phyloP scores from a whole-genome alignment of 805 yeast species.

The Kazachstania bromeliacearum region DNA sequence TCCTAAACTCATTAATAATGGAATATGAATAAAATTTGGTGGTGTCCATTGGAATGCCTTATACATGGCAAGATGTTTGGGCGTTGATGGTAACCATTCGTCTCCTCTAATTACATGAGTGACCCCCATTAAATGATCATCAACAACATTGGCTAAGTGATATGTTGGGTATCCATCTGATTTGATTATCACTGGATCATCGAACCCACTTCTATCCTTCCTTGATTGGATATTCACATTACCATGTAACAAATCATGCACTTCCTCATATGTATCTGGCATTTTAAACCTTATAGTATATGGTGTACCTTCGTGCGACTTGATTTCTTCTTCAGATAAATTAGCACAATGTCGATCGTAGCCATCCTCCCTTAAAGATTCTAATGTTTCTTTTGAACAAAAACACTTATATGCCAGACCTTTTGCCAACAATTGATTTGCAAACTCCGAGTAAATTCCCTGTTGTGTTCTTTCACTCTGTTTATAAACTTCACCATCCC shows the following conservation, averaged over 20 bases:
- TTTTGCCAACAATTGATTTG: slow-evolving; percentile 42
- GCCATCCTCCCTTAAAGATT: slow-evolving; percentile 62
- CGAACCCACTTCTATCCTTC: slow-evolving; percentile 42
- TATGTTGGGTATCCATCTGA: slow-evolving; percentile 96
- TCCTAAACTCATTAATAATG: slow-evolving; percentile 62
- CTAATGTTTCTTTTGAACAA: slow-evolving; percentile 73
- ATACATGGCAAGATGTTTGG: slow-evolving; percentile 85
- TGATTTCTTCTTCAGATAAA: slow-evolving; percentile 31
- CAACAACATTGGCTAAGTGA: slow-evolving; percentile 92
- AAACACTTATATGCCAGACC: slow-evolving; percentile 82
- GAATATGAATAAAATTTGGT: slow-evolving; percentile 83
- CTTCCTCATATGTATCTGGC: slow-evolving; percentile 58
- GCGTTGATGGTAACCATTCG: slow-evolving; percentile 95
- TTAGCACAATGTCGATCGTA: slow-evolving; percentile 77
- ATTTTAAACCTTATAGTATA: slow-evolving; percentile 67
- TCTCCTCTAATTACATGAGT: slow-evolving; percentile 96
- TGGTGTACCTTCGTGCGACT: slow-evolving; percentile 22
- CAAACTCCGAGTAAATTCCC: slow-evolving; percentile 51
- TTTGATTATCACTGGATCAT: slow-evolving; percentile 81
- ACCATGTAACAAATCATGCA: slow-evolving; percentile 75
- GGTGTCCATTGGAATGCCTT: slow-evolving; percentile 76
- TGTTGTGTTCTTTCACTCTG: slow-evolving; percentile 65
- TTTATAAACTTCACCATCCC: slow-evolving; percentile 80
- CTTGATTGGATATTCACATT: slow-evolving; percentile 64
- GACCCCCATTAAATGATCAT: slow-evolving; percentile 85